Evolutionary conservation across 2,329 filamentous ascomycete genomes (phyloP).

Genomic region (Emergomyces pasteurianus): DNA sequence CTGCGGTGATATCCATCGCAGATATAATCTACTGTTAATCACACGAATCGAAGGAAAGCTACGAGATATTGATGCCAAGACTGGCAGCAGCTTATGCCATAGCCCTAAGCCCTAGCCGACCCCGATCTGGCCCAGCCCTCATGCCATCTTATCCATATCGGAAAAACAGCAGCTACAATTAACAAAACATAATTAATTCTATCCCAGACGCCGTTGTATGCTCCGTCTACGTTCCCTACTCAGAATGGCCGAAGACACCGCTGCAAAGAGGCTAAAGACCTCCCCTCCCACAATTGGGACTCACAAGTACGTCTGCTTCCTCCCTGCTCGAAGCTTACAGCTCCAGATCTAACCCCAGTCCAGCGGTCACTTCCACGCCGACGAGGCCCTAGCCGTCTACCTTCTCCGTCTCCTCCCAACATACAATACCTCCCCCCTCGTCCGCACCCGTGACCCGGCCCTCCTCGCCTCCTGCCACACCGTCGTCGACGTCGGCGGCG

Average conservation of each 20-base stretch:
- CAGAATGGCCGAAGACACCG: constrained; percentile 54
- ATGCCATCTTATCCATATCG: too few species aligned
- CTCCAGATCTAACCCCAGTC: constrained; percentile 1
- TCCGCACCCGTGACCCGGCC: constrained; percentile 77
- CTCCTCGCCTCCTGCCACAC: constrained; percentile 75
- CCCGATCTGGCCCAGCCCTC: not conserved
- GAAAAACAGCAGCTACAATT: too few species aligned
- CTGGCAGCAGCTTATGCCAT: not conserved
- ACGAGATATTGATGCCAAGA: too few species aligned
- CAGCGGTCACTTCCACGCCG: constrained; percentile 92
- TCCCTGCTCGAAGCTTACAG: not conserved
- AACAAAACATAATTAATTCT: not conserved
- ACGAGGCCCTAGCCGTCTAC: constrained; percentile 93
- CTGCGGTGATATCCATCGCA: not conserved
- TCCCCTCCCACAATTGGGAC: constrained; percentile 67
- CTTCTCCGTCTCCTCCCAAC: constrained; percentile 81
- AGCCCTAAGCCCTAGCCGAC: not conserved
- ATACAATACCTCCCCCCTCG: constrained; percentile 60
- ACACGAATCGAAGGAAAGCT: too few species aligned
- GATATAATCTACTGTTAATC: not conserved
- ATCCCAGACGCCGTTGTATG: constrained; percentile 11
- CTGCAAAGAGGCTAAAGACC: constrained; percentile 76
- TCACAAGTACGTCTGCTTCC: constrained; percentile 51
- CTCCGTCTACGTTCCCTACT: constrained; percentile 29
- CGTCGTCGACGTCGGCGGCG: constrained; percentile 93